Evolutionary conservation across 768 basidiomycete genomes (phyloP), one percentile per base, ranked within the genome.

Genomic region (Phlebiopsis gigantea): DNA sequence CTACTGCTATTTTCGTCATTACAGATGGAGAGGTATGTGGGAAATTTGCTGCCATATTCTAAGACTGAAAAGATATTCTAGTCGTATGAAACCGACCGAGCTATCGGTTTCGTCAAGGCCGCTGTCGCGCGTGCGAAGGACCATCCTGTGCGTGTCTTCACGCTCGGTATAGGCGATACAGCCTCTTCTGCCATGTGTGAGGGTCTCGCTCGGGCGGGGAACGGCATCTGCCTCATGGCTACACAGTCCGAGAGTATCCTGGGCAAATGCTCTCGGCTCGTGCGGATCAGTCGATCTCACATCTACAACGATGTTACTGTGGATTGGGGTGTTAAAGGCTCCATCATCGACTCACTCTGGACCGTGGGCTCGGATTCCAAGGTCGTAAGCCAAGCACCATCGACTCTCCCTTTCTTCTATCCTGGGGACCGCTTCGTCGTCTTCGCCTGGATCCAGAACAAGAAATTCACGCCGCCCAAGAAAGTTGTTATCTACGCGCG

Each of bases 1-100:
- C 83, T 1, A 79, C 80, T 0, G 75, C 70, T 7, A 65, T 83
- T 7, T 83, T 86, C 58, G 65, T 85, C 14, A 68, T 87, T 28
- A 87, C 85, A 1, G 85, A 84, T 56, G 84, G 84, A 17, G 66
- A 76, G 50, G 75, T 81, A 25, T 1, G 71, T 42, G 58, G 30
- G 1, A n/a, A 63, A 59, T 30, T 53, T 5, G 5, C 21, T 44
- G 8, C 4, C 30, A 52, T 5, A 28, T 34, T 31, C 4, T 10
- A 26, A 31, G 21, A 10, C 31, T 49, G 19, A 15, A 5, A 24
- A 10, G 4, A 24, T 9, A 7, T 4, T 53, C n/a, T 28, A 60
- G 63, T 22, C 41, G 7, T 54, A 53, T 19, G 63, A 71, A 19
- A 26, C 46, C 0, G 60, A 72, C 17, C 34, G 54, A 1, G 59